A percentile compares a stretch with the other conserved stretches of the same genome.
Conservation (phyloP, 192 early-diverging fungal genomes). For the Coemansia sp. region DNA sequence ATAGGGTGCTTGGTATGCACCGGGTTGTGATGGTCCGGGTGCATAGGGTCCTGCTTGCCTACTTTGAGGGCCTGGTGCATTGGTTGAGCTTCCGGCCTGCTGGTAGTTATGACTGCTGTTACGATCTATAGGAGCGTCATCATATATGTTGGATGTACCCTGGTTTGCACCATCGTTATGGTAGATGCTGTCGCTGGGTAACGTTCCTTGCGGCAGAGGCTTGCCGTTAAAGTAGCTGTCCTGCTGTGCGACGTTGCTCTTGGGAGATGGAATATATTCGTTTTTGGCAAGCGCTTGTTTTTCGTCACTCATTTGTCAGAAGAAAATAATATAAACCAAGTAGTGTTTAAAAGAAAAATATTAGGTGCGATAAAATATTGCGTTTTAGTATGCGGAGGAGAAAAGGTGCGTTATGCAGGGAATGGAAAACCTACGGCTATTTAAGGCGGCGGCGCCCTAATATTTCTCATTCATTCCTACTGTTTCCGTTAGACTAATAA, state of each 20-base stretch:
- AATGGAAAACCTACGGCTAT: no score
- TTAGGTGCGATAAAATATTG: background rate
- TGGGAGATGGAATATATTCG: background rate
- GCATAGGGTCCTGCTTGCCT: no score
- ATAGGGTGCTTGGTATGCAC: constrained; percentile 10
- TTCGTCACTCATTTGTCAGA: background rate
- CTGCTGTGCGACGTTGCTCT: constrained; percentile 2
- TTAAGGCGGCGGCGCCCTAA: no score
- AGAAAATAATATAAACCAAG: background rate
- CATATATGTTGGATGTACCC: no score
- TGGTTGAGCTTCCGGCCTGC: no score
- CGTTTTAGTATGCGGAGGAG: background rate
- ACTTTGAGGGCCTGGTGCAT: no score
- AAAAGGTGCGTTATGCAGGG: no score
- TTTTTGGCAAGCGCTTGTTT: background rate
- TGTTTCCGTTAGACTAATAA: no score
- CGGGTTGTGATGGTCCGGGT: no score
- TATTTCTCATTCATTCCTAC: no score
- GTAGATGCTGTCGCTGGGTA: background rate
- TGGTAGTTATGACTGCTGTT: no score
- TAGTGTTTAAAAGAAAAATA: background rate
- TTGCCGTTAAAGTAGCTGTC: background rate
- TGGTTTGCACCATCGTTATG: no score
- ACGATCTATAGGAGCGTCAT: constrained; percentile 7
- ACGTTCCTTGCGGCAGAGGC: background rate